These are phyloP conservation scores for Malus domestica DNA, from an alignment of 306 rosid genomes.

Conservation along the genomic window ASM211411v1 NC_041797.1:16673001-16673500, in stretches of 20 bases:
- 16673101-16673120: conserved; percentile 27
- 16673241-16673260: conserved; percentile 60
- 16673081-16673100: conserved; percentile 25
- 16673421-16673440: conserved; percentile 47
- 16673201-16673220: conserved; percentile 41
- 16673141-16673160: conserved; percentile 6
- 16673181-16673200: neutral
- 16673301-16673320: conserved; percentile 39
- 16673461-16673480: conserved; percentile 69
- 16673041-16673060: conserved; percentile 14
- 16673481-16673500: conserved; percentile 73
- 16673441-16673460: conserved; percentile 52
- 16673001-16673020: conserved; percentile 15
- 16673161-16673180: conserved; percentile 18
- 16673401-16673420: conserved; percentile 46
- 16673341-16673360: neutral
- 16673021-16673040: conserved; percentile 15
- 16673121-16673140: conserved; percentile 20
- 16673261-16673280: conserved; percentile 66
- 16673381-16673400: conserved; percentile 69
- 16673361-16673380: neutral
- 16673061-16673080: conserved; percentile 26
- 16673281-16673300: conserved; percentile 67
- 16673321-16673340: neutral
- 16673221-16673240: conserved; percentile 67